A percentile compares a stretch with the other conserved stretches of the same genome.
These are phyloP conservation scores for Amanita phalloides DNA, from an alignment of 768 basidiomycete species.

Conservation along the genomic window DNA sequence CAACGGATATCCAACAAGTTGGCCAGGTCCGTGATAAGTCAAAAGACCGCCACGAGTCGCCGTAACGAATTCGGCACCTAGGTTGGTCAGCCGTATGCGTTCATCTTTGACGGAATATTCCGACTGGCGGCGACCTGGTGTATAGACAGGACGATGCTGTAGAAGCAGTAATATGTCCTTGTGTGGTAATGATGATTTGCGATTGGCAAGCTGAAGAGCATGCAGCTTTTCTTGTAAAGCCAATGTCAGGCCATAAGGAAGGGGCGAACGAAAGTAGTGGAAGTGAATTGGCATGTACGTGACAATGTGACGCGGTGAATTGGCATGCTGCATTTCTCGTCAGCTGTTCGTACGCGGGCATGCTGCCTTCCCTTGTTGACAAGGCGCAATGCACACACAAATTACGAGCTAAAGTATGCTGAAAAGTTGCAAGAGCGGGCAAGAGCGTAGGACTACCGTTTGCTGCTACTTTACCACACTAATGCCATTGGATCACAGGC, in stretches of 20 bases:
- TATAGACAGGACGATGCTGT: constrained; percentile 92
- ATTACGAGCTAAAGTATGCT: constrained; percentile 46
- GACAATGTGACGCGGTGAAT: neutral
- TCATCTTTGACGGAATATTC: constrained; percentile 50
- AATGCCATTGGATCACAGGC: neutral
- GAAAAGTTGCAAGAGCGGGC: constrained; percentile 58
- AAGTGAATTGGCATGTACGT: constrained; percentile 39
- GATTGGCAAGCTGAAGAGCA: constrained; percentile 46
- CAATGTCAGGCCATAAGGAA: constrained; percentile 66
- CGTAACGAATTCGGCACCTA: constrained; percentile 83
- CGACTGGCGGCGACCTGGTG: constrained; percentile 82
- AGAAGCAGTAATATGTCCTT: constrained; percentile 68
- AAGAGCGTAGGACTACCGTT: constrained; percentile 36
- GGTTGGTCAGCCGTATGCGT: constrained; percentile 44
- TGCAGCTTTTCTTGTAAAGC: constrained; percentile 66
- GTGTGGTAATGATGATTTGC: constrained; percentile 23
- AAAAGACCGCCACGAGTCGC: constrained; percentile 85
- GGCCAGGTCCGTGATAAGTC: constrained; percentile 97
- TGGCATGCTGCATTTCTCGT: neutral
- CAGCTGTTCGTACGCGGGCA: neutral
- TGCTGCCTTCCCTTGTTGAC: neutral
- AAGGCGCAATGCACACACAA: neutral
- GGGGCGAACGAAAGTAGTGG: constrained; percentile 67
- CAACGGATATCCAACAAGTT: constrained; percentile 92
- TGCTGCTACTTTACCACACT: neutral